Base-by-base conservation (phyloP, 2,329 filamentous ascomycete genomes). In the Lecanicillium sp. region DNA sequence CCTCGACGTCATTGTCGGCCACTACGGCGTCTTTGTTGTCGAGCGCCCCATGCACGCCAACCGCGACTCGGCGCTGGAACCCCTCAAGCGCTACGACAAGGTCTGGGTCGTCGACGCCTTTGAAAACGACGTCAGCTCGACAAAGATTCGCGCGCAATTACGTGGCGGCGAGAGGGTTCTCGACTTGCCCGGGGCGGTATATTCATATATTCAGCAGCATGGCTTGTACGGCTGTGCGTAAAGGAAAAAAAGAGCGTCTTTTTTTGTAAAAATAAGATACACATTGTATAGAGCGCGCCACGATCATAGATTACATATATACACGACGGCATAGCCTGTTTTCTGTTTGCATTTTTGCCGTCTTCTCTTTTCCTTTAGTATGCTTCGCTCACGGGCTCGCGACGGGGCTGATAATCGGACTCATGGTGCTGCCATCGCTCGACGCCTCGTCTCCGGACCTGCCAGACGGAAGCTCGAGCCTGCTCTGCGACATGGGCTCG, bases 31-130 rank as follows among this genome's bases (percentile, higher is more conserved):
- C 17, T 86, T 89, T 56, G 83, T 88, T 45, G 75, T 89, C 17
- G 83, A 94, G 68, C 77, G 88, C 44, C 81, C 79, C 4, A 39
- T 36, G 37, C 87, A 87, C 29, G 92, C 86, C 14, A 84, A 90
- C 52, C 84, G 89, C 39, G 84, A 92, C 45, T 83, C 90, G 54
- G 87, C 87, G 5, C 72, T 94, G 29, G 78, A 81, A 14, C 80
- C 77, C 33, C 68, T 94, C 29, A 79, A 85, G 52, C 74, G 78
- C 41, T 94, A 82, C 74, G 77, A 87, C 50, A 88, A 90, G 50
- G 76, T 94, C 48, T 79, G 84, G 56, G 81, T 90, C 39, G 89
- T 94, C 44, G 82, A 84, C 39, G 87, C 94, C 56, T 74, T 90
- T 37, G 87, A 94, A 50, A 88, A 88, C 57, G 83, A 89, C 53